Conservation (phyloP, 1,284 basidiomycete species). For the Meira nashicola region DNA sequence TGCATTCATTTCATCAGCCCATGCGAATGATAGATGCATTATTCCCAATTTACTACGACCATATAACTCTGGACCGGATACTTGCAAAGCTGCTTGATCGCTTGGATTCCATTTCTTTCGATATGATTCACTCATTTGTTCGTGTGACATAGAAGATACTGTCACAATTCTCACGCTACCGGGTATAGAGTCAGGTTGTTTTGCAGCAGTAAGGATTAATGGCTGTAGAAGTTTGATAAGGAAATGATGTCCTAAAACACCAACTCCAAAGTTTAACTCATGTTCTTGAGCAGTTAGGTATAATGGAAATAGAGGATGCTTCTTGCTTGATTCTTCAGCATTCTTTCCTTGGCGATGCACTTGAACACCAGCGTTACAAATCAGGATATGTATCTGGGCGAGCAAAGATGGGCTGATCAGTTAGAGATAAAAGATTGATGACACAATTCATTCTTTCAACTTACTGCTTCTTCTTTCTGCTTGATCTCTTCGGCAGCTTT, state of each 20-base stretch:
- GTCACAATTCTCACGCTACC: constrained; percentile 18
- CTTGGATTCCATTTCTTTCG: constrained; percentile 1
- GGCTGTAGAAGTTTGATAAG: constrained; percentile 35
- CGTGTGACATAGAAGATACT: not conserved
- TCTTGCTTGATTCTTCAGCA: constrained; percentile 14
- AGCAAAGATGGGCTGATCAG: too few species aligned
- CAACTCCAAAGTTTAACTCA: constrained; percentile 42
- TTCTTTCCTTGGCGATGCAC: too few species aligned
- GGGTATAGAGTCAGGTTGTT: constrained; percentile 4
- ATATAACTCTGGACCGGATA: constrained; percentile 14
- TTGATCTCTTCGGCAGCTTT: constrained; percentile 20
- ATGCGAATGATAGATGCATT: constrained; percentile 19
- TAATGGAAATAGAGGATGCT: too few species aligned
- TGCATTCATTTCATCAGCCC: constrained; percentile 15
- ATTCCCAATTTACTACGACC: constrained; percentile 31
- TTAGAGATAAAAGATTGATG: too few species aligned
- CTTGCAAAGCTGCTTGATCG: not conserved
- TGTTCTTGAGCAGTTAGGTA: constrained; percentile 24
- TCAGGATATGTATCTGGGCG: constrained; percentile 24
- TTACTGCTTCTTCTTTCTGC: constrained; percentile 11
- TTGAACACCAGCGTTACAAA: constrained; percentile 27
- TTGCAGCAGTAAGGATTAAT: constrained; percentile 1
- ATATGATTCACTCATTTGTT: not conserved
- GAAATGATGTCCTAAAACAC: constrained; percentile 41
- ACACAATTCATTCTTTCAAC: too few species aligned